Evolutionary conservation across 176 grass and related monocot species (phyloP), one percentile per base, ranked within the genome.

Genomic region (Microstegium vimineum): DNA sequence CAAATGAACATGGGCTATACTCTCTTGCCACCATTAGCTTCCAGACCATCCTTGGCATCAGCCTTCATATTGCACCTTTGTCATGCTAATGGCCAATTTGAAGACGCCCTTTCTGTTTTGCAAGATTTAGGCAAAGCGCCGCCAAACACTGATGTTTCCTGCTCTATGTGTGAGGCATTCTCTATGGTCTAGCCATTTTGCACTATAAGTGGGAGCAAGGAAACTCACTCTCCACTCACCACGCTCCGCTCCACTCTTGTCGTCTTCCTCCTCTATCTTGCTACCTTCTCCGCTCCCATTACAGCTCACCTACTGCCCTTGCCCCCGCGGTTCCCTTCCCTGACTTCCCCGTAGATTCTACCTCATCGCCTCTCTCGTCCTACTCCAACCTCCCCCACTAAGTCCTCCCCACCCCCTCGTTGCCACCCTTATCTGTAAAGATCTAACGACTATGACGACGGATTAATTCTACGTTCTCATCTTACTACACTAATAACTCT

Each of bases 51-150:
- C 49, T 22, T 54, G 9, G 7, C 7, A n/a, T 0, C 7, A n/a
- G 22, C 8, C 6, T 18, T 22, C 2, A 3, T 22, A 2, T 5
- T 8, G 17, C 4, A 16, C 17, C 5, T 18, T 17, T 49, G 11
- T 22, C 5, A 47, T 20, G 22, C 16, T 22, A 22, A 22, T 17
- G 17, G 6, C 6, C 18, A 52, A 0, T 52, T 52, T 52, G 2
- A 2, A 0, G 3, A 1, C 0, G 1, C 18, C n/a, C n/a, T n/a
- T n/a, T 22, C 0, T 52, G 16, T 0, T 51, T 1, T 0, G 0
- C 2, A 1, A 46, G 1, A 46, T 46, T 46, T 16, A 46, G 43
- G 14, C 1, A 5, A 15, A 5, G 1, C 6, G 0, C 6, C 18
- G 0, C 18, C 5, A 52, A 52, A 52, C 6, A 54, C 18, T 22